A percentile compares a stretch with the other conserved stretches of the same genome.
phyloP scores from a whole-genome alignment of 225 moss, liverwort and hornwort genomes.

The Marchantia polymorpha region DNA sequence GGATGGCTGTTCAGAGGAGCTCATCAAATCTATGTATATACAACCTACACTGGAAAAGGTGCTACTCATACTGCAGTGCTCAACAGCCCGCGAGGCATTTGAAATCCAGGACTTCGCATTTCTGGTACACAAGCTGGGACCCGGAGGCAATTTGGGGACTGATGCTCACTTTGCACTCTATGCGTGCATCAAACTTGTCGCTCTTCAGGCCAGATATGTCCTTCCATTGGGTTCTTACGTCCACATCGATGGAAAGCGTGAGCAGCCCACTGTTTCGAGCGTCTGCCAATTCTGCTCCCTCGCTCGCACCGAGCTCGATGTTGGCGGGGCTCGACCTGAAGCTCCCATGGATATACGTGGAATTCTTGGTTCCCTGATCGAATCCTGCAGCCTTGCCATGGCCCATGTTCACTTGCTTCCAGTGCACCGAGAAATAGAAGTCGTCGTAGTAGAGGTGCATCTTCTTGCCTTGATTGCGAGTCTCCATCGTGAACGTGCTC shows the following conservation, averaged over 20 bases:
- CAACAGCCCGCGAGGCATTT: slow-evolving; percentile 2
- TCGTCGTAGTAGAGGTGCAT: slow-evolving; percentile 8
- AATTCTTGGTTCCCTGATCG: slow-evolving; percentile 7
- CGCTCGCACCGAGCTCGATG: background rate
- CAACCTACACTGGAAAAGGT: background rate
- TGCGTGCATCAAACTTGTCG: background rate
- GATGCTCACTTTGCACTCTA: background rate
- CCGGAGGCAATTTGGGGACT: background rate
- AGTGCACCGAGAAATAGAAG: background rate
- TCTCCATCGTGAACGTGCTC: slow-evolving; percentile 5
- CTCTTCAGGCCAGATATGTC: slow-evolving; percentile 15
- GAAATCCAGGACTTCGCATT: slow-evolving; percentile 9
- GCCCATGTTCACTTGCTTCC: slow-evolving; percentile 10
- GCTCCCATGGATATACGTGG: slow-evolving; percentile 2
- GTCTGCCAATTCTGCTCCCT: background rate
- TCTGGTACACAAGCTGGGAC: background rate
- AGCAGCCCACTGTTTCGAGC: background rate
- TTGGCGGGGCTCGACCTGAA: background rate
- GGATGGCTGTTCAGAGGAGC: no score
- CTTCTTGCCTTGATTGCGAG: slow-evolving; percentile 10
- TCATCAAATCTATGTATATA: no score
- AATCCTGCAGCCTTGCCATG: slow-evolving; percentile 1
- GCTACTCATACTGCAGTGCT: background rate
- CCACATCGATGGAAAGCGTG: background rate
- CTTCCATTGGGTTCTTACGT: slow-evolving; percentile 7